Evolutionary conservation across 2,329 filamentous ascomycete genomes (phyloP).

Genomic region (Raffaelea albimanens): DNA sequence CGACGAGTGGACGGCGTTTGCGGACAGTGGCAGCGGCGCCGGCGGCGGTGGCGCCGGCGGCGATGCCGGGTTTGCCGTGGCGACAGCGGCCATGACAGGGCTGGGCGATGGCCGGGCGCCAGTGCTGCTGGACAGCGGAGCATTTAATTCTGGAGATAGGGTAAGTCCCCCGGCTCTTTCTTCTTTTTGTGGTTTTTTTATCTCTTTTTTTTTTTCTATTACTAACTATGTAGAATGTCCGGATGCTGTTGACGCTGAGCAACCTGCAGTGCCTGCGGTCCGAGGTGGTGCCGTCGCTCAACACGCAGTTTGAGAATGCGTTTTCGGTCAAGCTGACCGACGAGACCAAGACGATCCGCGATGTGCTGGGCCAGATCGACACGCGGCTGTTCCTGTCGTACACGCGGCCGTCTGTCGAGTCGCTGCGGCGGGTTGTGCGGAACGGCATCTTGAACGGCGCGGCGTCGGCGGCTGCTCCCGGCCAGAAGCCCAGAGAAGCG

Average conservation of each 20-base stretch:
- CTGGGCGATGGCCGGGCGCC: constrained; percentile 17
- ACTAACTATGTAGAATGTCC: constrained; percentile 55
- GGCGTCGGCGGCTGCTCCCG: constrained; percentile 52
- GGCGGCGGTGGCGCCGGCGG: constrained; percentile 26
- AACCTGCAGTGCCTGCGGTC: constrained; percentile 79
- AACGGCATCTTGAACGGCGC: constrained; percentile 59
- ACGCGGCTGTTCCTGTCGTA: constrained; percentile 86
- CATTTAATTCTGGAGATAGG: constrained; percentile 45
- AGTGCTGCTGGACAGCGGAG: constrained; percentile 30
- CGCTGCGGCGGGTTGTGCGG: constrained; percentile 60
- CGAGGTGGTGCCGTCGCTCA: constrained; percentile 77
- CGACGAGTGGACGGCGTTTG: constrained; percentile 47
- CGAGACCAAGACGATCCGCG: constrained; percentile 82
- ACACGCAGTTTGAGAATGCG: constrained; percentile 83
- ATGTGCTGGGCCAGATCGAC: constrained; percentile 86
- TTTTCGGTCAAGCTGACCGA: constrained; percentile 93
- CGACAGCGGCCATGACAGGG: constrained; percentile 6
- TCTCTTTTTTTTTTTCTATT: neutral
- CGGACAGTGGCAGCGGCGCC: constrained; percentile 6
- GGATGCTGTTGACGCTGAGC: constrained; percentile 86
- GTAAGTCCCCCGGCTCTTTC: constrained; percentile 28
- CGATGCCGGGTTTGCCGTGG: constrained; percentile 4
- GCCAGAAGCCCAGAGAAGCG: constrained; percentile 57
- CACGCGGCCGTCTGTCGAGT: constrained; percentile 64
- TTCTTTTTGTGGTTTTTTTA: neutral